Base-by-base conservation (phyloP, 495 filamentous ascomycete species). In the Penicillium canescens region DNA sequence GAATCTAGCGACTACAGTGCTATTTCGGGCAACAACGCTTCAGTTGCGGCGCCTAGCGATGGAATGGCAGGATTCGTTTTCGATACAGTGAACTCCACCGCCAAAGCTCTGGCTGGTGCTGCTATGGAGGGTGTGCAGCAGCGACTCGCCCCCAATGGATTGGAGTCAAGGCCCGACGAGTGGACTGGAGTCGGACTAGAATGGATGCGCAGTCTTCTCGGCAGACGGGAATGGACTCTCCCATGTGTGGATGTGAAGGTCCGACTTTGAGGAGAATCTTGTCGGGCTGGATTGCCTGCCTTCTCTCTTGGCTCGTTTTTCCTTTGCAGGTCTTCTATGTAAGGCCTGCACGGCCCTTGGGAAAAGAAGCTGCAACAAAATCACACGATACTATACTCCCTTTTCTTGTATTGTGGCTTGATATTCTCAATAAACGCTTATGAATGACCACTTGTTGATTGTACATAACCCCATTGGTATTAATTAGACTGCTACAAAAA, bases 231-330 rank as follows among this genome's bases (percentile, higher is more conserved):
- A 59, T 96, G 90, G 89, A 83, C 84, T 49, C 72, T 96, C 39
- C 88, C 90, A 41, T 94, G 90, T 67, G 76, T 96, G 57, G 89
- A 94, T 73, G 81, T 96, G 14, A 86, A 87, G 59, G 82, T 96
- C 18, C 77, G 88, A 35, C 65, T 92, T 52, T 92, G 60, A 69
- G 38, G 12, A 36, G 37, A 33, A 8, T 31, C 28, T 31, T 31
- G 28, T 9, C 7, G 1, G 2, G 9, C 7, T 16, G 44, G 31
- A 39, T 1, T 18, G 6, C 3, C 23, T 24, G 23, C 23, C 23
- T 24, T 24, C 23, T 31, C 8, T 31, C 28, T 9, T 8, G 6
- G 28, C 28, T 7, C 0, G 9, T 31, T 7, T 31, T 31, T 7
- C 6, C 6, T 10, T 31, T 18, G 18, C 18, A 18, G 18, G 6